A percentile compares a stretch with the other conserved stretches of the same genome.
Conservation (phyloP, 129 eudicot genomes). For the Chrysanthemum seticuspe region DNA sequence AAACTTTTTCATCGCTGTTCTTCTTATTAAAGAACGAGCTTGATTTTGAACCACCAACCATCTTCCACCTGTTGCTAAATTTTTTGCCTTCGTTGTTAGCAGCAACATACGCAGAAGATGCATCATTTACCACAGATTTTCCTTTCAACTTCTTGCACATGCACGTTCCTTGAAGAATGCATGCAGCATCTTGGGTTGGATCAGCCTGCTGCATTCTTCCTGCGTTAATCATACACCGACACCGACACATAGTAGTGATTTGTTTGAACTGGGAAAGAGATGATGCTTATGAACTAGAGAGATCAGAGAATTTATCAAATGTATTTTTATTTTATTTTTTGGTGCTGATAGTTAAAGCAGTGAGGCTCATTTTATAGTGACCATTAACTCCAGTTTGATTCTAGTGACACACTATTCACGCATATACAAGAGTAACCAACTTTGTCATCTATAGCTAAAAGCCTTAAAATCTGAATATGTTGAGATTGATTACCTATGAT, state of each 20-base stretch:
- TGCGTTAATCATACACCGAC: conserved; percentile 1
- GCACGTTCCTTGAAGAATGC: conserved; percentile 14
- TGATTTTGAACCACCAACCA: not conserved
- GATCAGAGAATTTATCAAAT: not conserved
- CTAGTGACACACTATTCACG: conserved; percentile 17
- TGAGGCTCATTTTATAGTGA: not conserved
- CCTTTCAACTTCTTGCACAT: not conserved
- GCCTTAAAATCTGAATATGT: not conserved
- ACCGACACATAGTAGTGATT: not conserved
- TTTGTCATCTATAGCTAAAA: conserved; percentile 21
- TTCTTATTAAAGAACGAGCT: conserved; percentile 13
- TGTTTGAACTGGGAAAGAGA: not conserved
- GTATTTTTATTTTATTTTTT: not conserved
- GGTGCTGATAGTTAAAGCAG: not conserved
- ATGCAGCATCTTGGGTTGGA: conserved; percentile 4
- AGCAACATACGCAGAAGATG: conserved; percentile 13
- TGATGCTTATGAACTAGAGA: not conserved
- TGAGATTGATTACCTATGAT: conserved; percentile 3
- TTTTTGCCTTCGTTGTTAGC: not conserved
- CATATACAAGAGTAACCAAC: conserved; percentile 13
- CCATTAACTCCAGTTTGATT: conserved; percentile 1
- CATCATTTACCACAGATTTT: not conserved
- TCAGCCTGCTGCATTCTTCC: conserved; percentile 1
- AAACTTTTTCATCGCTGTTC: not conserved
- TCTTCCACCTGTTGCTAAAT: not conserved